Percentiles rank a stretch among this genome's conserved stretches.
Conservation (phyloP, 148 eudicot species). For the Diospyros kaki region DNA sequence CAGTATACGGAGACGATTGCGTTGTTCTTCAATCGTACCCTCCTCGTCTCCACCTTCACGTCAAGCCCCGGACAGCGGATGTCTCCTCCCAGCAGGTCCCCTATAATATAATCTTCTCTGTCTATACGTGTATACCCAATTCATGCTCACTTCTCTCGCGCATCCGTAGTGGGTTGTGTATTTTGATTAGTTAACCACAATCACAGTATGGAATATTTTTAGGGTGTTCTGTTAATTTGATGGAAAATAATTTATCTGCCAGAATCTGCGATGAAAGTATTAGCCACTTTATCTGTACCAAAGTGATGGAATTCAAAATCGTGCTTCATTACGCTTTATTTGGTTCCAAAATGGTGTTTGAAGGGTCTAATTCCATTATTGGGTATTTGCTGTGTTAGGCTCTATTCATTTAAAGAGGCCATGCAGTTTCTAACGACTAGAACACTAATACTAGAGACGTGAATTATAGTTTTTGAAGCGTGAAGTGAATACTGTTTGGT, state of each 20-base stretch:
- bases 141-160: neutral
- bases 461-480: too few relatives aligned
- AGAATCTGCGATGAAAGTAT: too few relatives aligned
- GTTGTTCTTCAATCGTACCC: slow-evolving; percentile 47
- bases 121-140: neutral
- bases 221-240: neutral
- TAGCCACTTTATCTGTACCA: too few relatives aligned
- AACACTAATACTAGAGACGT: too few relatives aligned
- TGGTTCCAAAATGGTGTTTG: neutral
- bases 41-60: slow-evolving; percentile 60
- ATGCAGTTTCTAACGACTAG: too few relatives aligned
- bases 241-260: too few relatives aligned
- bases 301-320: too few relatives aligned
- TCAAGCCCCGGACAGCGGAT: slow-evolving; percentile 81
- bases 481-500: too few relatives aligned
- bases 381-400: neutral
- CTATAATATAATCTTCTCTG: neutral
- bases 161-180: neutral
- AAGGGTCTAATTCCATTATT: neutral
- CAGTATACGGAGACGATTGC: slow-evolving; percentile 90
- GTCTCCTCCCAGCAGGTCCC: slow-evolving; percentile 76
- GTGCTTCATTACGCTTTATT: neutral
- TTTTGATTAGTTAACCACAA: neutral
- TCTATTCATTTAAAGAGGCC: too few relatives aligned
- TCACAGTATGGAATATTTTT: neutral